A percentile compares a stretch with the other conserved stretches of the same genome.
Conservation (phyloP, 192 early-diverging fungal species). For the Entomortierella chlamydospora region DNA sequence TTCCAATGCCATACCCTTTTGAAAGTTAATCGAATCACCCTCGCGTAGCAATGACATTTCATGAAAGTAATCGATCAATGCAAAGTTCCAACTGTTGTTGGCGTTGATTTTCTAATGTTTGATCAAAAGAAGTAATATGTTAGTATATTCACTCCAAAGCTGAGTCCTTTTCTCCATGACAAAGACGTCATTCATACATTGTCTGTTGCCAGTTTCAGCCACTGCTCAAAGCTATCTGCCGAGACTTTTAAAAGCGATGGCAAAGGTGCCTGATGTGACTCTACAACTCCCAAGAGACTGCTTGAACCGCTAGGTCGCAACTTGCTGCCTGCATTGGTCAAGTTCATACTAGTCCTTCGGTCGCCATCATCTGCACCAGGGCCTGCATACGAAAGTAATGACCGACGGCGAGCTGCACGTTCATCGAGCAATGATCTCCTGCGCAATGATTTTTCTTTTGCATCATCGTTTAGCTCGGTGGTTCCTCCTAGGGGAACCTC, state of each 20-base stretch:
- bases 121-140: no score
- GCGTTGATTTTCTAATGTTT: slow-evolving; percentile 97
- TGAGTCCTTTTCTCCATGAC: no score
- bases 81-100: slow-evolving; percentile 95
- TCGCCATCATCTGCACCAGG: slow-evolving; percentile 17
- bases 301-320: slow-evolving; percentile 42
- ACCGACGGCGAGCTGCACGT: slow-evolving; percentile 40
- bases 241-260: slow-evolving; percentile 37
- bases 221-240: slow-evolving; percentile 81
- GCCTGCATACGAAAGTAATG: slow-evolving; percentile 18
- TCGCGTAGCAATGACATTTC: slow-evolving; percentile 94
- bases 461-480: slow-evolving; percentile 50
- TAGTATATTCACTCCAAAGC: no score
- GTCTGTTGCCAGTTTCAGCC: slow-evolving; percentile 98
- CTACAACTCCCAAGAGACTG: slow-evolving; percentile 40
- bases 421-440: slow-evolving; percentile 42
- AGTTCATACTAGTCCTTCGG: slow-evolving; percentile 13
- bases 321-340: slow-evolving; percentile 25
- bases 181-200: slow-evolving; percentile 65
- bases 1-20: slow-evolving; percentile 76
- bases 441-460: slow-evolving; percentile 47
- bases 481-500: slow-evolving; percentile 50
- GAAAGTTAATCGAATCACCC: slow-evolving; percentile 99
- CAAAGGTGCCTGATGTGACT: slow-evolving; percentile 27
- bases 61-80: slow-evolving; percentile 97